These are phyloP conservation scores for Nissolia schottii DNA, from an alignment of 306 rosid genomes.

Conservation along the genomic window DNA sequence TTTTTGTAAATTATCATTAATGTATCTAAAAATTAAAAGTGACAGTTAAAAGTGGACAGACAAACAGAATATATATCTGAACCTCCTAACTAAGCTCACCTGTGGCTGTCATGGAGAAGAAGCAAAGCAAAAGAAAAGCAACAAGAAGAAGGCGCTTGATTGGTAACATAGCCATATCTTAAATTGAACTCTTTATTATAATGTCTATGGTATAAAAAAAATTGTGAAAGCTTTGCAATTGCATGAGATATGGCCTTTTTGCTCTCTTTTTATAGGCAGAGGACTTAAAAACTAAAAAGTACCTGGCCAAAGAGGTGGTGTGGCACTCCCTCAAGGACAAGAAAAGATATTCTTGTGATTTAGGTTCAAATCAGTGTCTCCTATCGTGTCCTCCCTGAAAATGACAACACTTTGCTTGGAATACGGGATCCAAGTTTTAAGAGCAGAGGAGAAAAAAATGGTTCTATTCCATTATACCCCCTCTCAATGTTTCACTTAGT, in stretches of 20 bases:
- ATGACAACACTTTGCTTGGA: constrained; percentile 38
- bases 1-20: no score
- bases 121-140: constrained; percentile 30
- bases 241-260: constrained; percentile 15
- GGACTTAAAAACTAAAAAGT: neutral
- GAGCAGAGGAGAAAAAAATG: constrained; percentile 19
- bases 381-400: constrained; percentile 38
- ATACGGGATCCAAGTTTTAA: constrained; percentile 33
- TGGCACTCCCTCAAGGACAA: constrained; percentile 13
- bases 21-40: no score
- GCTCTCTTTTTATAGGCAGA: constrained; percentile 32
- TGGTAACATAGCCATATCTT: constrained; percentile 27
- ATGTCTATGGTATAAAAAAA: neutral
- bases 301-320: constrained; percentile 20
- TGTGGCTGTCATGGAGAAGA: constrained; percentile 27
- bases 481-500: constrained; percentile 15
- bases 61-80: neutral
- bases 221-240: neutral
- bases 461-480: constrained; percentile 5
- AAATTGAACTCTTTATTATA: neutral
- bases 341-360: constrained; percentile 23
- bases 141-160: constrained; percentile 29
- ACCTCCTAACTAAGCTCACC: constrained; percentile 35
- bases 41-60: no score
- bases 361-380: constrained; percentile 46